Conservation (phyloP, 2,329 filamentous ascomycete species). For the Colletotrichum echinochloae region DNA sequence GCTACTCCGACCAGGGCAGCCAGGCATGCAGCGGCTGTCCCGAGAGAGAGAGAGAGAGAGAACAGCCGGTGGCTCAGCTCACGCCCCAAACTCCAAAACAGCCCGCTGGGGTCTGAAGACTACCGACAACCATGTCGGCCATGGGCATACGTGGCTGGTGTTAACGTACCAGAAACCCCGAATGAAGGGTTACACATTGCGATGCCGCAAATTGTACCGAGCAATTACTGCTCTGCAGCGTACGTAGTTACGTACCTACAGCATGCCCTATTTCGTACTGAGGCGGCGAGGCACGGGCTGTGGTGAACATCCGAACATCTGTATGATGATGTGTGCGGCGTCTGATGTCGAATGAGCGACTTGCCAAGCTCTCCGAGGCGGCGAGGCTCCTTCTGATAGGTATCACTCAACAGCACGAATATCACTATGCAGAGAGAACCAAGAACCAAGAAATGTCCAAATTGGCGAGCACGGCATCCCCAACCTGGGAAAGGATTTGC, state of each 20-base stretch:
- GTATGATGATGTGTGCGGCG: constrained; percentile 9
- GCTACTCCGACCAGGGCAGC: constrained; percentile 17
- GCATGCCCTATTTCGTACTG: background rate
- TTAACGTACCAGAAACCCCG: constrained; percentile 37
- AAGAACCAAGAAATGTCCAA: background rate
- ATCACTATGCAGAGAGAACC: background rate
- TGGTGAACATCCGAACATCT: constrained; percentile 26
- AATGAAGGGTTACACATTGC: constrained; percentile 27
- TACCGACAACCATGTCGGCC: constrained; percentile 19
- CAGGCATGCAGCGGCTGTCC: background rate
- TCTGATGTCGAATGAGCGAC: constrained; percentile 15
- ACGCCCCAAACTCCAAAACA: constrained; percentile 31
- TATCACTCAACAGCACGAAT: background rate
- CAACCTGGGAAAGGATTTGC: constrained; percentile 18
- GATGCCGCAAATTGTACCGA: constrained; percentile 9
- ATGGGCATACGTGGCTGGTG: constrained; percentile 28
- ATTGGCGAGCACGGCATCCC: constrained; percentile 34
- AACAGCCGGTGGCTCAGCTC: constrained; percentile 14
- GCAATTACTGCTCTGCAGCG: background rate
- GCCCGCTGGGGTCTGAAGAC: constrained; percentile 20
- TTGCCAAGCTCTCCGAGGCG: background rate
- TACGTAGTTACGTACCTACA: background rate
- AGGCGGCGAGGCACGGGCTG: background rate
- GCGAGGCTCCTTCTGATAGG: background rate
- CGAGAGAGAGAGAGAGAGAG: constrained; percentile 5